Percentiles rank a stretch among this genome's conserved stretches.
These are phyloP conservation scores for Hanseniaspora taiwanica DNA, from an alignment of 805 yeast species.

Conservation along the genomic window DNA sequence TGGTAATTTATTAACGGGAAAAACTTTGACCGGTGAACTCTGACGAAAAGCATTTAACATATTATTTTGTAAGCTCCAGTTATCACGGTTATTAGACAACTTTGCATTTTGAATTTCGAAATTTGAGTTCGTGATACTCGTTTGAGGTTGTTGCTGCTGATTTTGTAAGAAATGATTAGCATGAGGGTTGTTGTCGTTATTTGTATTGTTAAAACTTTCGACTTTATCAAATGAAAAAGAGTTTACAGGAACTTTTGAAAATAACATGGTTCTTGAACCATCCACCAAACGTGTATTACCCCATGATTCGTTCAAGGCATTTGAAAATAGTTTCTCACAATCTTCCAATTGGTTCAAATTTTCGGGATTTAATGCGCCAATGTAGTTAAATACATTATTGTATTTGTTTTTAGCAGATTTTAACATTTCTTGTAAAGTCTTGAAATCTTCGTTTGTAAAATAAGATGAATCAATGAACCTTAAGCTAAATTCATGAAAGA, in stretches of 20 bases:
- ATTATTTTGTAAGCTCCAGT: not conserved
- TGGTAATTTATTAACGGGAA: constrained; percentile 28
- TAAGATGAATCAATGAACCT: not conserved
- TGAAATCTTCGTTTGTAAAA: not conserved
- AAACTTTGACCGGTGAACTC: constrained; percentile 3
- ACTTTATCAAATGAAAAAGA: too few species aligned
- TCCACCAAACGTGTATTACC: too few species aligned
- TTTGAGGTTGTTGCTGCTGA: not conserved
- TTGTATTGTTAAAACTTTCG: too few species aligned
- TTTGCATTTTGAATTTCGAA: not conserved
- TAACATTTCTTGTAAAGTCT: not conserved
- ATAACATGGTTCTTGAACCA: too few species aligned
- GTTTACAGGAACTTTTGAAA: too few species aligned
- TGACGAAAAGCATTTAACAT: not conserved
- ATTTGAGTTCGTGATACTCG: not conserved
- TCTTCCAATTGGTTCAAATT: not conserved
- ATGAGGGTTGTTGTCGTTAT: too few species aligned
- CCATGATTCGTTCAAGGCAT: not conserved
- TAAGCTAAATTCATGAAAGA: not conserved
- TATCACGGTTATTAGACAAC: not conserved
- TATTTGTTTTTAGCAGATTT: not conserved
- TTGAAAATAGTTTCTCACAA: not conserved
- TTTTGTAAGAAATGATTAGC: too few species aligned
- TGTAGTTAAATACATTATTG: not conserved
- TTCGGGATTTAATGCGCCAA: not conserved